Percentiles rank a stretch among this genome's conserved stretches.
Conservation (phyloP, 495 filamentous ascomycete species). For the Hyaloscypha finlandica region DNA sequence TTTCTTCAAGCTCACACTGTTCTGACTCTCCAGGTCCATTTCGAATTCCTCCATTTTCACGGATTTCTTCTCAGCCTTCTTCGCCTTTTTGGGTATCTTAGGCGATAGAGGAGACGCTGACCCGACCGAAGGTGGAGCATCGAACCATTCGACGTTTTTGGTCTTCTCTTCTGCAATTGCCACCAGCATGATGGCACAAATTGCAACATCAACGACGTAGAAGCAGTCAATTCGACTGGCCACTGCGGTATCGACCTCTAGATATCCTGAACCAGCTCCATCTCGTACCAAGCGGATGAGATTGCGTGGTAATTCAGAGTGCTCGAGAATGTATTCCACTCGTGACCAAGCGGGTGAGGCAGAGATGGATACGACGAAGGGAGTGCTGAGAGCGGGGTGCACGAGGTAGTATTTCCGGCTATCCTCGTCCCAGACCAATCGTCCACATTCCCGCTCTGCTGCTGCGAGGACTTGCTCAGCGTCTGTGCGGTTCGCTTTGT, state of each 20-base stretch:
- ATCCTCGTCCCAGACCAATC: constrained; percentile 68
- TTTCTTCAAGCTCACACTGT: constrained; percentile 42
- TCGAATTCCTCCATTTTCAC: constrained; percentile 51
- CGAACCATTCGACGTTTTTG: constrained; percentile 49
- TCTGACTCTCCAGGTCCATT: constrained; percentile 57
- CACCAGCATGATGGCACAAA: constrained; percentile 69
- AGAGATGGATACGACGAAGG: constrained; percentile 55
- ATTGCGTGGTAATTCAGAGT: constrained; percentile 55
- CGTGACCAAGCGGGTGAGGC: constrained; percentile 53
- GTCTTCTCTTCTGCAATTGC: constrained; percentile 61
- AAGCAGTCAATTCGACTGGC: constrained; percentile 57
- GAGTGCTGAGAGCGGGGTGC: constrained; percentile 65
- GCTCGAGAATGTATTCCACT: constrained; percentile 64
- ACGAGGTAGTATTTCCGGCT: constrained; percentile 66
- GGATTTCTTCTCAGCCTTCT: constrained; percentile 2
- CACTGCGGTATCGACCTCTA: constrained; percentile 54
- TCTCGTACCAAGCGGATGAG: constrained; percentile 52
- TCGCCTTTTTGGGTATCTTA: constrained; percentile 28
- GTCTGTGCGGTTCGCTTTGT: constrained; percentile 48
- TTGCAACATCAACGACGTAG: constrained; percentile 74
- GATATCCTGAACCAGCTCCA: constrained; percentile 51
- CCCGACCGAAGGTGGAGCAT: constrained; percentile 47
- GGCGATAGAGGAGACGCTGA: constrained; percentile 14
- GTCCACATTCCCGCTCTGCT: constrained; percentile 71
- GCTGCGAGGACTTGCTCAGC: constrained; percentile 51